These are phyloP conservation scores for Heliocybe sulcata DNA, from an alignment of 1,284 basidiomycete genomes.

Conservation along the genomic window DNA sequence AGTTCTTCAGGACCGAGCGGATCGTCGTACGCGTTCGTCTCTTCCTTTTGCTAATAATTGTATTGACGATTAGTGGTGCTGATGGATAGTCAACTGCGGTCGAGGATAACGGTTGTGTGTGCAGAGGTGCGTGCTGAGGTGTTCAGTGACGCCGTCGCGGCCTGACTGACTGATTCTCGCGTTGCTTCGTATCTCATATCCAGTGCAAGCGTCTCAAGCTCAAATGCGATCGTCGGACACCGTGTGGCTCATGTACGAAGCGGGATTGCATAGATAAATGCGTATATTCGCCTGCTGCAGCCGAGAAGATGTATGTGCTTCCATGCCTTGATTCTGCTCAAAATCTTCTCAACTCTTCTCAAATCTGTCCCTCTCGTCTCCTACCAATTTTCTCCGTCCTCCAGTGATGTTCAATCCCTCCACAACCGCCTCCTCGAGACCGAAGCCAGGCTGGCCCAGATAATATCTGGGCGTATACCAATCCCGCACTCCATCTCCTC, in stretches of 20 bases:
- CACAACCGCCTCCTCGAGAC: slow-evolving; percentile 69
- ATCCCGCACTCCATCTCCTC: slow-evolving; percentile 16
- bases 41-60: not conserved
- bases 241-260: slow-evolving; percentile 70
- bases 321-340: slow-evolving; percentile 1
- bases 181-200: not conserved
- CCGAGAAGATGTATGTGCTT: slow-evolving; percentile 67
- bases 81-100: slow-evolving; percentile 58
- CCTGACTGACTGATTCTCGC: not conserved
- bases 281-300: slow-evolving; percentile 70
- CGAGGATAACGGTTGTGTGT: slow-evolving; percentile 74
- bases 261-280: slow-evolving; percentile 68
- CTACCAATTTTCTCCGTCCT: not conserved
- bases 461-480: slow-evolving; percentile 6
- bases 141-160: slow-evolving; percentile 2
- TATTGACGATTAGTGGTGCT: slow-evolving; percentile 2
- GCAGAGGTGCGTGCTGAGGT: slow-evolving; percentile 51
- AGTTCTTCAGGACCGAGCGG: not conserved
- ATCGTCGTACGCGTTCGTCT: slow-evolving; percentile 14
- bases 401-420: slow-evolving; percentile 69
- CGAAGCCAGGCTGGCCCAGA: slow-evolving; percentile 33
- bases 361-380: not conserved
- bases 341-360: not conserved
- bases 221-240: slow-evolving; percentile 69
- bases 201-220: slow-evolving; percentile 81